phyloP scores from a whole-genome alignment of 768 basidiomycete species.

The Collybia sordida region DNA sequence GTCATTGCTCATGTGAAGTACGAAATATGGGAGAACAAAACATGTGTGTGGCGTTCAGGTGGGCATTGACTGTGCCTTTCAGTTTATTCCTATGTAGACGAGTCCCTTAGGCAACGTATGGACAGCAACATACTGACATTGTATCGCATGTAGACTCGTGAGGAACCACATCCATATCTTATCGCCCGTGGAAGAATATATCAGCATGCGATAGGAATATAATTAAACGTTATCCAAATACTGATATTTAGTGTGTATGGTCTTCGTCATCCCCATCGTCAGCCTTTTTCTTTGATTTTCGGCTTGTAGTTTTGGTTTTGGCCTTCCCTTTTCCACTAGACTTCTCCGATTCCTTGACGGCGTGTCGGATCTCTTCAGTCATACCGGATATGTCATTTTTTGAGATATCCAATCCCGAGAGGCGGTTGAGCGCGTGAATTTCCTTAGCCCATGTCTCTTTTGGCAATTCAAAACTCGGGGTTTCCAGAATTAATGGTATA shows the following conservation, averaged over 20 bases:
- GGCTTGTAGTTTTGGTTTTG: background rate
- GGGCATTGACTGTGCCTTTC: too few relatives aligned
- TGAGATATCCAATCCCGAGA: conserved; percentile 24
- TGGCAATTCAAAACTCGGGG: conserved; percentile 66
- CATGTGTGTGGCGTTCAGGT: too few relatives aligned
- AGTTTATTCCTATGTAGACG: too few relatives aligned
- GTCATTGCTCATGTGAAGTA: too few relatives aligned
- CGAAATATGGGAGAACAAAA: too few relatives aligned
- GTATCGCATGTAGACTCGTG: too few relatives aligned
- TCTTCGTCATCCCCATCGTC: conserved; percentile 15
- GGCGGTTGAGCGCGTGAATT: conserved; percentile 55
- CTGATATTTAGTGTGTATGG: background rate
- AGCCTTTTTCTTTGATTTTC: conserved; percentile 18
- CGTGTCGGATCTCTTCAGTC: conserved; percentile 15
- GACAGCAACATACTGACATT: too few relatives aligned
- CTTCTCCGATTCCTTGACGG: conserved; percentile 4
- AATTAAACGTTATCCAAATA: background rate
- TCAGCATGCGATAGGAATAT: too few relatives aligned
- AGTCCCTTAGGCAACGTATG: too few relatives aligned
- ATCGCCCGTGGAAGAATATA: too few relatives aligned
- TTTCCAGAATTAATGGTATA: conserved; percentile 83
- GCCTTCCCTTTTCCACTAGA: conserved; percentile 4
- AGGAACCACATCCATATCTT: too few relatives aligned
- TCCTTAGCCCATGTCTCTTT: conserved; percentile 71
- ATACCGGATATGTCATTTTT: conserved; percentile 12